These are phyloP conservation scores for Physcia stellaris DNA, from an alignment of 495 filamentous ascomycete species.

Conservation along the genomic window DNA sequence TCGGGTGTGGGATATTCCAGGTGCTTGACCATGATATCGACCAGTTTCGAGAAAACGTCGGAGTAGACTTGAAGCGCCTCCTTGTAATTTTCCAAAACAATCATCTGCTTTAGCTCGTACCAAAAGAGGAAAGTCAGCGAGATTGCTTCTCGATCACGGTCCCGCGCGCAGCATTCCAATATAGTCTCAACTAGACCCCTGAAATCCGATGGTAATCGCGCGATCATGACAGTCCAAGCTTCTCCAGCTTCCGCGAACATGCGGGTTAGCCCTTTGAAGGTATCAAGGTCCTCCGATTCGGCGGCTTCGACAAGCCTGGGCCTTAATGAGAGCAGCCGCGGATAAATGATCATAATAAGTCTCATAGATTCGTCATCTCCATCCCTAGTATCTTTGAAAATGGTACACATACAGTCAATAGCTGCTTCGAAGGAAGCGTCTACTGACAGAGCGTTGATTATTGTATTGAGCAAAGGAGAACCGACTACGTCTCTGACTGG, in stretches of 20 bases:
- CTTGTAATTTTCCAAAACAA: constrained; percentile 80
- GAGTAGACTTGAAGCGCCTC: constrained; percentile 59
- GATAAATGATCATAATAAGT: constrained; percentile 74
- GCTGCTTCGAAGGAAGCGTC: constrained; percentile 73
- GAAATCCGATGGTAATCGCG: constrained; percentile 68
- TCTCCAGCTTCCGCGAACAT: constrained; percentile 91
- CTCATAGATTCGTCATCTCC: constrained; percentile 70
- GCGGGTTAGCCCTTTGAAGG: constrained; percentile 73
- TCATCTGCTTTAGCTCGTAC: constrained; percentile 96
- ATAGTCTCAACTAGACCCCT: constrained; percentile 77
- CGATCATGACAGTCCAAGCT: constrained; percentile 83
- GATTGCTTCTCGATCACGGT: constrained; percentile 79
- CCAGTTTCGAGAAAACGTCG: constrained; percentile 71
- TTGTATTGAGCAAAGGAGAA: constrained; percentile 68
- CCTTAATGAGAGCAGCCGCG: constrained; percentile 61
- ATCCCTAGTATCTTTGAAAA: constrained; percentile 85
- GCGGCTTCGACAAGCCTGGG: constrained; percentile 67
- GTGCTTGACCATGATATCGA: constrained; percentile 87
- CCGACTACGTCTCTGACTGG: constrained; percentile 70
- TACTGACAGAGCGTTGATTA: constrained; percentile 60
- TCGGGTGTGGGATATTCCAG: constrained; percentile 79
- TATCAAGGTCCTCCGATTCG: constrained; percentile 71
- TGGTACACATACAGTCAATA: constrained; percentile 84
- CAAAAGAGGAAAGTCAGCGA: constrained; percentile 91
- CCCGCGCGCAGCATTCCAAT: constrained; percentile 75